Percentiles rank a stretch among this genome's conserved stretches.
These are phyloP conservation scores for Solanum pinnatisectum DNA, from an alignment of 257 asterid genomes.

Conservation along the genomic window DNA sequence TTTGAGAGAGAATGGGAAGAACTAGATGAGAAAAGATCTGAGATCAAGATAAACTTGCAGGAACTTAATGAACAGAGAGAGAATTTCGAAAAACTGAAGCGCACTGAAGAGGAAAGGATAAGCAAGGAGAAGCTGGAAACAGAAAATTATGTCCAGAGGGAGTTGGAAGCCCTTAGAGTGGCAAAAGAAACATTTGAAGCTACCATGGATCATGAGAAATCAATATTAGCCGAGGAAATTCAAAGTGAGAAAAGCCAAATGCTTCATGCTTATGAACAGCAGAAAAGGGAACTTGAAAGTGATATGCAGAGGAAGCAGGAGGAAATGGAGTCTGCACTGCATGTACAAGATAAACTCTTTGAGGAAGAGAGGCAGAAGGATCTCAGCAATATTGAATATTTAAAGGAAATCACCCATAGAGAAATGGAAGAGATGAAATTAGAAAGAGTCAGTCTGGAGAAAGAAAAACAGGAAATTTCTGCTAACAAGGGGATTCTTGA, in stretches of 20 bases:
- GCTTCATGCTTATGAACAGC: constrained; percentile 58
- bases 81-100: constrained; percentile 39
- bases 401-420: constrained; percentile 66
- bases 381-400: constrained; percentile 46
- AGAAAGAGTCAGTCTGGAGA: constrained; percentile 47
- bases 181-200: constrained; percentile 72
- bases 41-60: constrained; percentile 54
- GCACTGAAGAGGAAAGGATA: constrained; percentile 62
- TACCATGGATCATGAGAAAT: constrained; percentile 70
- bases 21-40: constrained; percentile 63
- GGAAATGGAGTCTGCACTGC: constrained; percentile 55
- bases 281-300: constrained; percentile 61
- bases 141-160: constrained; percentile 46
- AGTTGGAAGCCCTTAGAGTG: constrained; percentile 66
- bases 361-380: constrained; percentile 54
- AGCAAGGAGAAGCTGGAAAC: constrained; percentile 68
- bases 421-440: constrained; percentile 85
- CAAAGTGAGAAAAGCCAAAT: constrained; percentile 51
- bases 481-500: constrained; percentile 69
- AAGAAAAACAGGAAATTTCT: constrained; percentile 57
- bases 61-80: constrained; percentile 43
- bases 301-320: constrained; percentile 58
- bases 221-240: constrained; percentile 40
- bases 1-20: constrained; percentile 97
- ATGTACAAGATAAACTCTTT: constrained; percentile 51